These are phyloP conservation scores for Cyanidium caldarium DNA, from an alignment of 23 red algal species.

Conservation along the genomic window DNA sequence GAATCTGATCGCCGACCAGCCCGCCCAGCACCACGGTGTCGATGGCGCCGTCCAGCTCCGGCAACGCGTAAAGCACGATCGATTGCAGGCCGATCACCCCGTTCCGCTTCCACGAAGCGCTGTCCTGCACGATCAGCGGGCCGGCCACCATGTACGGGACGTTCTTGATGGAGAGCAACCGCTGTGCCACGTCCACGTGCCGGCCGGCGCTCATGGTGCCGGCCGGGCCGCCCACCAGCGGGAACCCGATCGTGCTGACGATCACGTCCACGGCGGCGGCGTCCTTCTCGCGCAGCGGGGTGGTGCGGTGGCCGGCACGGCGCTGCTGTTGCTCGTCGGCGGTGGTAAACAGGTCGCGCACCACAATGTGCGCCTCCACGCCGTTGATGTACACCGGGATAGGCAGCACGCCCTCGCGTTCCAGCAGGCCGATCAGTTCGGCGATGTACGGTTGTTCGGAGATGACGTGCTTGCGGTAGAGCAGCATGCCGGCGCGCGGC, in stretches of 20 bases:
- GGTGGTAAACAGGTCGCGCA: conserved; percentile 33
- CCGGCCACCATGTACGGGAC: conserved; percentile 42
- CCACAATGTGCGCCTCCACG: conserved; percentile 55
- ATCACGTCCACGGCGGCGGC: conserved; percentile 31
- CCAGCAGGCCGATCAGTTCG: conserved; percentile 7
- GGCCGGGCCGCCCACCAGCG: conserved; percentile 42
- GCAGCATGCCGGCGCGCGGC: conserved; percentile 26
- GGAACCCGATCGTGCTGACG: conserved; percentile 45
- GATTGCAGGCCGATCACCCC: conserved; percentile 45
- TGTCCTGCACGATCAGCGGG: conserved; percentile 40
- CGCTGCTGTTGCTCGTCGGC: conserved; percentile 9
- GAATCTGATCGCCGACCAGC: conserved; percentile 39
- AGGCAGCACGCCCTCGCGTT: conserved; percentile 18
- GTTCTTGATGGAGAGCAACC: conserved; percentile 15
- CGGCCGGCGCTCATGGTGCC: conserved; percentile 47
- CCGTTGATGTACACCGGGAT: conserved; percentile 45
- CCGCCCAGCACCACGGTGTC: conserved; percentile 46
- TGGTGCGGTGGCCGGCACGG: neutral
- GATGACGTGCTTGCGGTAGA: conserved; percentile 53
- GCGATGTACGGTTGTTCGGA: conserved; percentile 23
- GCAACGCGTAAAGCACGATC: conserved; percentile 37
- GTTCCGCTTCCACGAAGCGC: conserved; percentile 20
- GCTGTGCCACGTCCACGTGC: conserved; percentile 16
- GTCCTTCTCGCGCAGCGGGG: neutral
- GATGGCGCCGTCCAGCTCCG: conserved; percentile 44